Conservation (phyloP, 306 rosid genomes). For the Dalbergia oliveri region DNA sequence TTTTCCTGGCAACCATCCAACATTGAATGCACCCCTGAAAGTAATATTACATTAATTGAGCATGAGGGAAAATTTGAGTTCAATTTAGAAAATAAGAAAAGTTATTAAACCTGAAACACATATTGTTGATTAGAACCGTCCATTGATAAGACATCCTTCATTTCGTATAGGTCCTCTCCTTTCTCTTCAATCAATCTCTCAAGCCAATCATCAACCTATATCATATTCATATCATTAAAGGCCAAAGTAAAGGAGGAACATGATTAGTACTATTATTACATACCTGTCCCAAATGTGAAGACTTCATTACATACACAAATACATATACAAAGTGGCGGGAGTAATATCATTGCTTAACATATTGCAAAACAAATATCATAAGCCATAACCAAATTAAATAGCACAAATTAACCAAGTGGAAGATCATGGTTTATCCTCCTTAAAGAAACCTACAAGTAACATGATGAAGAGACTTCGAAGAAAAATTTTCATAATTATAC, state of each 20-base stretch:
- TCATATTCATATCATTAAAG: slow-evolving; percentile 32
- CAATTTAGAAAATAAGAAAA: not conserved
- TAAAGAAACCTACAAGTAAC: too few species aligned
- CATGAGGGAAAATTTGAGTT: too few species aligned
- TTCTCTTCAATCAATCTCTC: slow-evolving; percentile 89
- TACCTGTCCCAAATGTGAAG: not conserved
- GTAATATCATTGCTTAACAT: too few species aligned
- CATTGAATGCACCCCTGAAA: slow-evolving; percentile 88
- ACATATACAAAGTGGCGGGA: not conserved
- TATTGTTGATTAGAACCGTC: slow-evolving; percentile 76
- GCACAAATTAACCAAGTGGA: too few species aligned
- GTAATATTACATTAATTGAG: not conserved
- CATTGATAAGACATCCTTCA: slow-evolving; percentile 87
- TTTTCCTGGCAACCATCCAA: slow-evolving; percentile 84
- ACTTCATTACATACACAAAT: not conserved
- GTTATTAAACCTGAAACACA: slow-evolving; percentile 73
- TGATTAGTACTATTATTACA: not conserved
- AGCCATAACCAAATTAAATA: too few species aligned
- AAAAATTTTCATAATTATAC: too few species aligned
- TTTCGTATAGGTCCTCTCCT: slow-evolving; percentile 93
- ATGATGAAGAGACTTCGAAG: too few species aligned
- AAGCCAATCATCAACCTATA: slow-evolving; percentile 90
- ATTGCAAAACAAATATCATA: too few species aligned
- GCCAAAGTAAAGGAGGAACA: slow-evolving; percentile 19
- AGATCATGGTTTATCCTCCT: too few species aligned